Base-by-base conservation (phyloP, 2,329 filamentous ascomycete species). In the Xylaria sp. region DNA sequence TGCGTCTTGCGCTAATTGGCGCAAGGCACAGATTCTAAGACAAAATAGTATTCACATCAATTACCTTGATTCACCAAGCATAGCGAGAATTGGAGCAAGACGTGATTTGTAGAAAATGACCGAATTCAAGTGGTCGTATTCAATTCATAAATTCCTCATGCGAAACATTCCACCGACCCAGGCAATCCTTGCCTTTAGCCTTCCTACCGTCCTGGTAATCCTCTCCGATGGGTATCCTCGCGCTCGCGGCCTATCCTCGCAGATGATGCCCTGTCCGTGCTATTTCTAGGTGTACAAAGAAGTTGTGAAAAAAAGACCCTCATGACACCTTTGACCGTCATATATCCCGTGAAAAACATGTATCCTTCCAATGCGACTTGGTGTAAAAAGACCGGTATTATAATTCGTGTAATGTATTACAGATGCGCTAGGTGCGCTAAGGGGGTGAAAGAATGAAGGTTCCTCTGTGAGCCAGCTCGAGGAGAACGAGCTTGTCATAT, bases 211-310 rank as follows among this genome's bases (percentile, higher is more conserved):
- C 63, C 72, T 72, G 70, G 60, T 63, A 65, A 66, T 69, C 67
- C 70, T 72, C 70, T 73, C 73, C 74, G 65, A 68, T 72, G 73
- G 75, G 75, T 77, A 78, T 77, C 75, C 76, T 74, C 69, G 75
- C 75, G 75, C 60, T 69, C 69, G 65, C 67, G 70, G 72, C 72
- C 69, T 65, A 76, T 72, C 74, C 72, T 73, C 66, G 73, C 70
- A 73, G 72, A 72, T 67, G 67, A 71, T 61, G 74, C 72, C 73
- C 45, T 72, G 69, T 70, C 73, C 72, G 72, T 78, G 75, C 75
- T 67, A 45, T 72, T 65, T 72, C 62, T 70, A 71, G 61, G 58
- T 65, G 63, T 72, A 70, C 68, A 72, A 60, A 39, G 28, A 56
- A 68, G 53, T n/a, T n/a, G n/a, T n/a, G 18, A 60, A 60, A 52